Base-by-base conservation (phyloP, 2,329 filamentous ascomycete species). In the Aureobasidium uvarum region DNA sequence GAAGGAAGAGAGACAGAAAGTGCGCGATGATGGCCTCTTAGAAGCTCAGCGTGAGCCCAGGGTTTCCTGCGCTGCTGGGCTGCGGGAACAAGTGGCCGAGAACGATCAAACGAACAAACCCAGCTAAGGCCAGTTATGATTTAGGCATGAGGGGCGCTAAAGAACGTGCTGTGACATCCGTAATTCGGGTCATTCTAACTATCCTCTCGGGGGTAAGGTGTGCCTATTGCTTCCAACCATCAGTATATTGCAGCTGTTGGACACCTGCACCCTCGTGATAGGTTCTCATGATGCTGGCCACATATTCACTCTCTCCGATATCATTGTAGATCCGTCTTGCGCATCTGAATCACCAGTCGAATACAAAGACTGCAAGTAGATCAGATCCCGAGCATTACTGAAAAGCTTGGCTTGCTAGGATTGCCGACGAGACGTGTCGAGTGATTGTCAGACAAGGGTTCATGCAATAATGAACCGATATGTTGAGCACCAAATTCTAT, bases 101-200 rank as follows among this genome's bases (percentile, higher is more conserved):
- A 65, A 65, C 63, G 63, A 65, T 65, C 63, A 65, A 65, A 65
- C 62, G 41, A 56, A 51, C 58, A 62, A 64, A 45, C 31, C 52
- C 63, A 65, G 63, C 63, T 65, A 50, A 65, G 45, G 63, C 63
- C 63, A 65, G 63, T 58, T 59, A 48, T 63, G 60, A 51, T 48
- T 50, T 59, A 65, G 63, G 63, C 63, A 56, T 52, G 63, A 65
- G 45, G 63, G 52, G 52, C 63, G 54, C 62, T 64, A 64, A 51
- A 62, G 45, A 51, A 62, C 43, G 58, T 62, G 58, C 58, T 62
- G 58, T 63, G 60, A 63, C 60, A 63, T 63, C 46, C 59, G 59
- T 62, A 43, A 62, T 62, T 52, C 38, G 60, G 48, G 5, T 54
- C 33, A 36, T 36, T 54, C 25, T 63, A 45, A 45, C 43, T 50